These are phyloP conservation scores for Yamadazyma jaroonii DNA, from an alignment of 1,139 yeast genomes.

Conservation along the genomic window DNA sequence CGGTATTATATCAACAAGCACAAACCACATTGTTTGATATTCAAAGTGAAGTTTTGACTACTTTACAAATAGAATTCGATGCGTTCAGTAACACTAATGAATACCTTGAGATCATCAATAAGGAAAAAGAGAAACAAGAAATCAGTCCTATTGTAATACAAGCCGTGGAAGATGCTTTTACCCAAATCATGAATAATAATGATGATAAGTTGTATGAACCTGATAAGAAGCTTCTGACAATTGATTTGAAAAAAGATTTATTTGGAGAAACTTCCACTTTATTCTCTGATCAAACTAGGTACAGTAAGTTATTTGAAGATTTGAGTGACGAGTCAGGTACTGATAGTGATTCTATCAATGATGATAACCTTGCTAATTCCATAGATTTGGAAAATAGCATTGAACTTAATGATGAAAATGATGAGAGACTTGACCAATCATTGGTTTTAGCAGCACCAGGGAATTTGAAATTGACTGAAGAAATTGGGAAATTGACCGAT, in stretches of 20 bases:
- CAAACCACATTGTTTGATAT: conserved; percentile 54
- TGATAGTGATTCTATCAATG: conserved; percentile 29
- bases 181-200: conserved; percentile 50
- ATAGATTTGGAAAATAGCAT: conserved; percentile 8
- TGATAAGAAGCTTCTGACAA: conserved; percentile 16
- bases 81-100: conserved; percentile 11
- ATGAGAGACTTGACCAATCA: conserved; percentile 17
- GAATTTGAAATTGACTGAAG: conserved; percentile 63
- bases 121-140: conserved; percentile 14
- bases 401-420: conserved; percentile 5
- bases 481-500: conserved; percentile 51
- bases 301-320: conserved; percentile 36
- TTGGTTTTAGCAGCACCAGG: conserved; percentile 63
- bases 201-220: conserved; percentile 12
- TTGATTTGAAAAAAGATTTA: conserved; percentile 22
- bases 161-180: conserved; percentile 72
- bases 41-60: conserved; percentile 51
- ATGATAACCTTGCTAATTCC: conserved; percentile 13
- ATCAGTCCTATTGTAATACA: conserved; percentile 37
- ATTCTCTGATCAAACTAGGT: conserved; percentile 17
- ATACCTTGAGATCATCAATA: conserved; percentile 7
- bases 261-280: conserved; percentile 25
- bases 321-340: conserved; percentile 31
- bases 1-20: conserved; percentile 41
- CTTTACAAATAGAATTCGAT: conserved; percentile 23